These are phyloP conservation scores for Ricinus communis DNA, from an alignment of 345 rosid genomes.

Conservation along the genomic window DNA sequence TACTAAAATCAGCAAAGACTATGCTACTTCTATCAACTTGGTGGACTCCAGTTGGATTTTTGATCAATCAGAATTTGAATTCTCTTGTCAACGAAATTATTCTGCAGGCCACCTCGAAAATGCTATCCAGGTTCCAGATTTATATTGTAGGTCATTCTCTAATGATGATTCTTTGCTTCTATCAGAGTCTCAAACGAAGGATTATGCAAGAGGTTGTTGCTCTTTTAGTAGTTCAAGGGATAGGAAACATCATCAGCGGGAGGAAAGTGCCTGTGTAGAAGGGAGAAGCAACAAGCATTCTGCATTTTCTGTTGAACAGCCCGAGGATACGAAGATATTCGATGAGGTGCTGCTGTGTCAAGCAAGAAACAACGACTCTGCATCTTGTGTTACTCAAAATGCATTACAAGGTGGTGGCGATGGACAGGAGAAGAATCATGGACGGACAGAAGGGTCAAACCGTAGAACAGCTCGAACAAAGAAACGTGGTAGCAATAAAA, in stretches of 20 bases:
- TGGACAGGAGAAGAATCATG: constrained; percentile 28
- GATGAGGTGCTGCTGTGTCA: constrained; percentile 46
- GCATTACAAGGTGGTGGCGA: constrained; percentile 38
- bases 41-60: constrained; percentile 19
- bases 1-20: background rate
- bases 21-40: background rate
- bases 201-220: background rate
- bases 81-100: background rate
- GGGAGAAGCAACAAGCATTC: constrained; percentile 54
- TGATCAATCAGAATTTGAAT: constrained; percentile 1
- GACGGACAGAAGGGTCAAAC: constrained; percentile 28
- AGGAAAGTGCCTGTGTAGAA: constrained; percentile 21
- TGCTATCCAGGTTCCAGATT: background rate
- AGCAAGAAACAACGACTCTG: constrained; percentile 24
- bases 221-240: constrained; percentile 30
- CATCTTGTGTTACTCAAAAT: constrained; percentile 27
- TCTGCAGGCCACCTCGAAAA: background rate
- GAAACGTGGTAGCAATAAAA: constrained; percentile 35
- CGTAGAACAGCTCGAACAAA: constrained; percentile 39
- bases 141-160: background rate
- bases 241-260: constrained; percentile 41
- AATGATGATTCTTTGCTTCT: background rate
- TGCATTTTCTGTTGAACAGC: constrained; percentile 40
- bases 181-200: background rate
- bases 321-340: constrained; percentile 43